These are phyloP conservation scores for Pelargonium citronellum DNA, from an alignment of 441 rosid genomes.

Conservation along the genomic window DNA sequence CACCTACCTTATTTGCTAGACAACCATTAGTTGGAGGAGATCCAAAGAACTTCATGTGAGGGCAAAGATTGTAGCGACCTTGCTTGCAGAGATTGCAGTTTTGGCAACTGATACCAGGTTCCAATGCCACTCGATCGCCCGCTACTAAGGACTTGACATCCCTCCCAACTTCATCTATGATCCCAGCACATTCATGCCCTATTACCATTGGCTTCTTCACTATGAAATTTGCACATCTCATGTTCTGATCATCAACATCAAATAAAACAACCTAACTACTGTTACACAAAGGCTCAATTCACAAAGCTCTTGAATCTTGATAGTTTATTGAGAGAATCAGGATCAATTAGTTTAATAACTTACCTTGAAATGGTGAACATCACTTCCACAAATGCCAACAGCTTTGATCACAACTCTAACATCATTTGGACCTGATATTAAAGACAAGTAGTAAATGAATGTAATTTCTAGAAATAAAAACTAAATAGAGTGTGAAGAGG, in stretches of 20 bases:
- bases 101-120: conserved; percentile 88
- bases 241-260: background rate
- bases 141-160: conserved; percentile 51
- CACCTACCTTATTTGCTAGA: conserved; percentile 64
- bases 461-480: background rate
- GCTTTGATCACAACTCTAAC: conserved; percentile 85
- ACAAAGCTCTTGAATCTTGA: too few species aligned
- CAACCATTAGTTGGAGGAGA: conserved; percentile 88
- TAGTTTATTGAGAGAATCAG: too few species aligned
- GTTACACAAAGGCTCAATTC: too few species aligned
- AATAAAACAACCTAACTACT: too few species aligned
- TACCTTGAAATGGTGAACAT: conserved; percentile 92
- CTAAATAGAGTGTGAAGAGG: background rate
- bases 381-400: conserved; percentile 92
- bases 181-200: conserved; percentile 91
- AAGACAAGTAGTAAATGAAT: background rate
- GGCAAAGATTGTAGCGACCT: conserved; percentile 83
- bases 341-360: conserved; percentile 28
- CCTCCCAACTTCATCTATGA: conserved; percentile 69
- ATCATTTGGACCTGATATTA: conserved; percentile 60
- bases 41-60: conserved; percentile 84
- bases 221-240: conserved; percentile 60
- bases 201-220: conserved; percentile 92
- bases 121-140: conserved; percentile 76
- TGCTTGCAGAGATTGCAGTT: conserved; percentile 59